Evolutionary conservation across 1,284 basidiomycete genomes (phyloP).

Genomic region (Amylostereum chailletii): DNA sequence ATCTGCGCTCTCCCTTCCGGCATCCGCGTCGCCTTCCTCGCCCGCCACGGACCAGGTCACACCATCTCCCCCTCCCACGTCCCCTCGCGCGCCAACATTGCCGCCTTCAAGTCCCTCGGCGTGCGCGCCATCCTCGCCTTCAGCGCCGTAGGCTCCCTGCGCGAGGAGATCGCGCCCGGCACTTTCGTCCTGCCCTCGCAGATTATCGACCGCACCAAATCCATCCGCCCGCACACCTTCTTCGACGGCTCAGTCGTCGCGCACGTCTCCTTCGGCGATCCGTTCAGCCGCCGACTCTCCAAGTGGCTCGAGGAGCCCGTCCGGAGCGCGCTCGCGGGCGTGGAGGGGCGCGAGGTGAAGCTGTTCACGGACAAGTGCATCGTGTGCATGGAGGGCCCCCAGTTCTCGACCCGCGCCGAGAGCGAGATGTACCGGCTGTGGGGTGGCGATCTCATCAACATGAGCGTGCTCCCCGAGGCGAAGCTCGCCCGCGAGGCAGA

Average conservation of each 20-base stretch:
- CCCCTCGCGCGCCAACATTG: constrained; percentile 88
- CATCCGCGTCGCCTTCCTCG: constrained; percentile 80
- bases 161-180: constrained; percentile 90
- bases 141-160: constrained; percentile 91
- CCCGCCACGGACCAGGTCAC: constrained; percentile 83
- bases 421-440: constrained; percentile 89
- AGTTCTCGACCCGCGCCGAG: constrained; percentile 93
- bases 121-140: constrained; percentile 89
- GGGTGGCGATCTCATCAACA: constrained; percentile 94
- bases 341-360: constrained; percentile 45
- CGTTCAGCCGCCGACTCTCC: constrained; percentile 65
- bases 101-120: constrained; percentile 89
- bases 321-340: constrained; percentile 48
- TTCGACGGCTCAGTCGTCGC: constrained; percentile 86
- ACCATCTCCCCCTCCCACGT: constrained; percentile 68
- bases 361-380: constrained; percentile 80
- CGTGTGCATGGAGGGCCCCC: constrained; percentile 96
- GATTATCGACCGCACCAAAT: constrained; percentile 96
- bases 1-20: constrained; percentile 80
- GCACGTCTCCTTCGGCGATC: constrained; percentile 92
- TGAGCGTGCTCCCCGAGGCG: constrained; percentile 93
- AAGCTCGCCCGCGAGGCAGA: constrained; percentile 96
- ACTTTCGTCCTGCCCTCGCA: constrained; percentile 87
- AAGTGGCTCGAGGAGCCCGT: constrained; percentile 66
- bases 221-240: constrained; percentile 78